A percentile compares a stretch with the other conserved stretches of the same genome.
Evolutionary conservation across 305 asterid species (phyloP).

Genomic region (Nicotiana rustica): DNA sequence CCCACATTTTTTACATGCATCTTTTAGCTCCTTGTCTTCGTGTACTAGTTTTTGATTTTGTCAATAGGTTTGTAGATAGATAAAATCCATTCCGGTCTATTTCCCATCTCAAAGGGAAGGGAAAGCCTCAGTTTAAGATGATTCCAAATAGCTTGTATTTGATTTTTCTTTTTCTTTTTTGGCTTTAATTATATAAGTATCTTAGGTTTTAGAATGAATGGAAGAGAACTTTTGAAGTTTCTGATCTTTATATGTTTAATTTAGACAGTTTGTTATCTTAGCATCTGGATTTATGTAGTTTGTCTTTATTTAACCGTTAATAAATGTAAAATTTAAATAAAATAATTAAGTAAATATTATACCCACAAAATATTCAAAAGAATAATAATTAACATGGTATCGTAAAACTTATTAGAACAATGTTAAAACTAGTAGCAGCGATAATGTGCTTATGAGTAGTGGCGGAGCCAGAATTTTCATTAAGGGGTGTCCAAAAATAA

Average conservation of each 20-base stretch:
- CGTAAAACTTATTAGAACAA: not conserved
- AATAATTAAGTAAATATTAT: not conserved
- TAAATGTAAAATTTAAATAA: not conserved
- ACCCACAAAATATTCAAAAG: not conserved
- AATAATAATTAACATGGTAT: not conserved
- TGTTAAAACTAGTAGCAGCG: not conserved
- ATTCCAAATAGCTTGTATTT: not conserved
- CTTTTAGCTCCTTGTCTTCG: slow-evolving; percentile 23
- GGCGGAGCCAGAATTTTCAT: too few species aligned
- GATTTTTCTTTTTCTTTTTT: not conserved
- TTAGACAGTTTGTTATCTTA: not conserved
- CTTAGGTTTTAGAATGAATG: not conserved
- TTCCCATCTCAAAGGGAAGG: slow-evolving; percentile 32
- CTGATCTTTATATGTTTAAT: not conserved
- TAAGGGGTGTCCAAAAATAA: too few species aligned
- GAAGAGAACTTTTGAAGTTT: not conserved
- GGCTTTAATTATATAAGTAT: not conserved
- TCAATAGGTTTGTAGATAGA: slow-evolving; percentile 19
- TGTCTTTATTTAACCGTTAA: not conserved
- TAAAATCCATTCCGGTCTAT: not conserved
- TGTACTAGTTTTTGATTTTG: slow-evolving; percentile 1
- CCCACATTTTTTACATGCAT: not conserved
- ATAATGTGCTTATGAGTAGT: too few species aligned
- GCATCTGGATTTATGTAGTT: not conserved
- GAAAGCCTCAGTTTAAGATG: not conserved